A percentile compares a stretch with the other conserved stretches of the same genome.
These are phyloP conservation scores for Dacryopinax primogenitus DNA, from an alignment of 768 basidiomycete genomes.

Conservation along the genomic window DNA sequence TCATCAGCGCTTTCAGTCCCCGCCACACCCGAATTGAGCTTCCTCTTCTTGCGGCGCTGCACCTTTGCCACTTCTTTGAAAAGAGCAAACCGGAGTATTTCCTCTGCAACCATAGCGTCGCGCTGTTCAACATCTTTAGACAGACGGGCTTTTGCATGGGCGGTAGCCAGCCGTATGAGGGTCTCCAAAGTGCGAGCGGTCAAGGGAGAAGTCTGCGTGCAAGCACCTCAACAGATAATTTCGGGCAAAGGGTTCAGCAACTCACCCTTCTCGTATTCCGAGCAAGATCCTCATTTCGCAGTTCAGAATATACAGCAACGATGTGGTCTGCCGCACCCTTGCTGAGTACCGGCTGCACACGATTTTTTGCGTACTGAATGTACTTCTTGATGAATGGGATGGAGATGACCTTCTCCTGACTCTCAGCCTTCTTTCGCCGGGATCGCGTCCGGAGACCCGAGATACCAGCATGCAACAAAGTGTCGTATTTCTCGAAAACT, in stretches of 20 bases:
- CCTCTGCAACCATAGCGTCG: slow-evolving; percentile 84
- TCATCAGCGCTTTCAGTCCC: slow-evolving; percentile 25
- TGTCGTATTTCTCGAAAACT: slow-evolving; percentile 94
- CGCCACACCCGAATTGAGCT: slow-evolving; percentile 57
- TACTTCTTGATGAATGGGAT: slow-evolving; percentile 97
- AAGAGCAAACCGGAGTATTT: slow-evolving; percentile 90
- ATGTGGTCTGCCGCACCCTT: slow-evolving; percentile 92
- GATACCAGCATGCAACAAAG: slow-evolving; percentile 80
- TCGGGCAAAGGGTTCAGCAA: background rate
- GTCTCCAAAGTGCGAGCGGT: slow-evolving; percentile 98
- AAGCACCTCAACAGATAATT: slow-evolving; percentile 13
- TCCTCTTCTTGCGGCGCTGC: slow-evolving; percentile 67
- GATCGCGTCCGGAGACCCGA: slow-evolving; percentile 20
- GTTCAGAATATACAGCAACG: slow-evolving; percentile 76
- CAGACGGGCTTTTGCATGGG: slow-evolving; percentile 90
- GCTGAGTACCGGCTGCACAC: slow-evolving; percentile 69
- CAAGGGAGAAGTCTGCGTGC: slow-evolving; percentile 75
- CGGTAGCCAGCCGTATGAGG: slow-evolving; percentile 92
- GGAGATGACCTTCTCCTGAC: slow-evolving; percentile 70
- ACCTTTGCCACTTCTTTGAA: slow-evolving; percentile 94
- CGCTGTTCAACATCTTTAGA: slow-evolving; percentile 69
- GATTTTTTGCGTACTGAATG: slow-evolving; percentile 91
- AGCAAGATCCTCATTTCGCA: slow-evolving; percentile 86
- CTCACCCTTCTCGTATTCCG: slow-evolving; percentile 73
- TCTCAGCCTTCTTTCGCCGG: slow-evolving; percentile 35